A percentile compares a stretch with the other conserved stretches of the same genome.
phyloP scores from a whole-genome alignment of 2,329 filamentous ascomycete species.

The Penicillium sp. region DNA sequence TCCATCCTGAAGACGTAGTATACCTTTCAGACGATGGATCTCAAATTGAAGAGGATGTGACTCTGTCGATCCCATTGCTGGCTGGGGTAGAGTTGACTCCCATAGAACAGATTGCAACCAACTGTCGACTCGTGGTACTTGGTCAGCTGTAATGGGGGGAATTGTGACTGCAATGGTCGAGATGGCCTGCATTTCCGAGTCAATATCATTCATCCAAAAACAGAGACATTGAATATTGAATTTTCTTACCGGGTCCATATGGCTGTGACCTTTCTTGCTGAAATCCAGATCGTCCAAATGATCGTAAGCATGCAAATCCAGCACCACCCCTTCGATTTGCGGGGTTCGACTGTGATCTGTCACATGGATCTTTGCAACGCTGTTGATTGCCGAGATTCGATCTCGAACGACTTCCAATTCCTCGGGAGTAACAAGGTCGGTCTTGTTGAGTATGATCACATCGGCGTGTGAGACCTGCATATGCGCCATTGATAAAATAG shows the following conservation, averaged over 20 bases:
- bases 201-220: not conserved
- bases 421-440: slow-evolving; percentile 67
- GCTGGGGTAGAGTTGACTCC: slow-evolving; percentile 49
- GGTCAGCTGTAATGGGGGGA: slow-evolving; percentile 51
- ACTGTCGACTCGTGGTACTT: slow-evolving; percentile 62
- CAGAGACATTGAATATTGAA: not conserved
- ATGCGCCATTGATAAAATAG: slow-evolving; percentile 83
- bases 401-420: slow-evolving; percentile 65
- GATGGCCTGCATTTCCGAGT: slow-evolving; percentile 56
- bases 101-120: slow-evolving; percentile 83
- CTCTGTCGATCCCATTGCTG: slow-evolving; percentile 8
- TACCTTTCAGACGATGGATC: slow-evolving; percentile 82
- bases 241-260: slow-evolving; percentile 70
- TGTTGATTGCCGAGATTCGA: slow-evolving; percentile 80
- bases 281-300: slow-evolving; percentile 68
- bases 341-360: slow-evolving; percentile 77
- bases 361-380: slow-evolving; percentile 73
- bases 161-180: slow-evolving; percentile 71
- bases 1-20: slow-evolving; percentile 61
- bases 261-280: slow-evolving; percentile 72
- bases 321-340: slow-evolving; percentile 72
- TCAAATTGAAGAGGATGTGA: slow-evolving; percentile 53
- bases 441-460: slow-evolving; percentile 90
- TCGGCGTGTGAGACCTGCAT: slow-evolving; percentile 96
- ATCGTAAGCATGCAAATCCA: slow-evolving; percentile 92